A percentile compares a stretch with the other conserved stretches of the same genome.
phyloP scores from a whole-genome alignment of 2,329 filamentous ascomycete genomes.

The Fusarium sublunatum region DNA sequence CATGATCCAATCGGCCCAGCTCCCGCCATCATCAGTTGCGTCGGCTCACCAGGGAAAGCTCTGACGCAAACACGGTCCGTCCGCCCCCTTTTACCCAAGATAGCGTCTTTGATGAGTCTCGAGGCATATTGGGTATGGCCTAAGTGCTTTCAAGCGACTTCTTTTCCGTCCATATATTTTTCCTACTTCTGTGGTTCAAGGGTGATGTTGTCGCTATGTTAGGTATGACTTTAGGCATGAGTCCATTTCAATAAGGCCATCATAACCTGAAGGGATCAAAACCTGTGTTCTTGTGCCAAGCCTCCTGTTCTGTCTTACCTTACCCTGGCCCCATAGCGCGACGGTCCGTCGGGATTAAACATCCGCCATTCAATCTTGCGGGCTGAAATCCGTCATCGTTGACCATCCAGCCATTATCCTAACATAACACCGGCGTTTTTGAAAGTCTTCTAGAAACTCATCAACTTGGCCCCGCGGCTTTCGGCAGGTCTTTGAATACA shows the following conservation, averaged over 20 bases:
- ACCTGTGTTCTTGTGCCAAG: neutral
- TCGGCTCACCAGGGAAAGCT: slow-evolving; percentile 33
- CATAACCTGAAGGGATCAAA: neutral
- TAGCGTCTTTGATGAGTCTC: neutral
- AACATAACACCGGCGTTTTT: neutral
- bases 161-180: neutral
- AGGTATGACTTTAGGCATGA: neutral
- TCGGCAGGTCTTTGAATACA: too few relatives aligned
- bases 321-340: slow-evolving; percentile 10
- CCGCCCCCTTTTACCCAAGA: slow-evolving; percentile 27
- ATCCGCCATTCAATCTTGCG: slow-evolving; percentile 35
- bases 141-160: slow-evolving; percentile 4
- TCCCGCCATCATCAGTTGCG: slow-evolving; percentile 21
- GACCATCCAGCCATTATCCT: slow-evolving; percentile 1
- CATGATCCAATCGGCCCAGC: slow-evolving; percentile 33
- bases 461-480: too few relatives aligned
- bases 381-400: neutral
- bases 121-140: neutral
- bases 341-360: slow-evolving; percentile 29
- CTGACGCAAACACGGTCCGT: slow-evolving; percentile 33
- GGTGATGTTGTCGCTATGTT: neutral
- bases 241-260: neutral
- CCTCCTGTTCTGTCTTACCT: neutral
- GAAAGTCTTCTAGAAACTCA: slow-evolving; percentile 38
- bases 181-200: neutral